These are phyloP conservation scores for Pseudogymnoascus verrucosus DNA, from an alignment of 2,329 filamentous ascomycete genomes.

Conservation along the genomic window DNA sequence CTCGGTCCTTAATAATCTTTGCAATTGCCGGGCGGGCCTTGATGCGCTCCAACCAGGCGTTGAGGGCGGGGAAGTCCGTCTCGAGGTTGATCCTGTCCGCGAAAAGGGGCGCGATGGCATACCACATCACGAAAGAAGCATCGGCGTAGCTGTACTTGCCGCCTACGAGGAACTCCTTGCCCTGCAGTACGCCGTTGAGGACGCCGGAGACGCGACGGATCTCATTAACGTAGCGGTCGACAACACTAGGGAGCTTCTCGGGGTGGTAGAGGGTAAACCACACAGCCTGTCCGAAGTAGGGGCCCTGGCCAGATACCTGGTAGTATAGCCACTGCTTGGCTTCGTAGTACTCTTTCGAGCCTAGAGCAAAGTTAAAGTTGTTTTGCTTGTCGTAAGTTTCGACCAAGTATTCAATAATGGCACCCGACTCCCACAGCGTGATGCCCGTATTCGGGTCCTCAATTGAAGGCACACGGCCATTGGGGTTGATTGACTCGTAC, in stretches of 20 bases:
- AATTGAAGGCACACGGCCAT: constrained; percentile 25
- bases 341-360: constrained; percentile 12
- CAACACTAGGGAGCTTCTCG: constrained; percentile 34
- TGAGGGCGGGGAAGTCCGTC: constrained; percentile 17
- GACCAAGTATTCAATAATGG: constrained; percentile 37
- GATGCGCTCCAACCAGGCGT: constrained; percentile 17
- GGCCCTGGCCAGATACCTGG: constrained; percentile 29
- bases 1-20: constrained; percentile 11
- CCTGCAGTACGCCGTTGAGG: constrained; percentile 32
- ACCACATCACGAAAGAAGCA: constrained; percentile 15
- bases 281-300: constrained; percentile 31
- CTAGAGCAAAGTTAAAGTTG: neutral
- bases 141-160: constrained; percentile 34
- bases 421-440: constrained; percentile 35
- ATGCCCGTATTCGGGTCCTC: constrained; percentile 35
- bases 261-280: constrained; percentile 27
- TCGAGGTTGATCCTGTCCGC: constrained; percentile 15
- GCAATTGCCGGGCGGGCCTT: constrained; percentile 6
- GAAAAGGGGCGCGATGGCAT: constrained; percentile 12
- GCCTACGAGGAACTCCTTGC: constrained; percentile 32
- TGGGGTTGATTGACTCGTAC: constrained; percentile 29
- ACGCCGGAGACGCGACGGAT: constrained; percentile 30
- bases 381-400: constrained; percentile 32
- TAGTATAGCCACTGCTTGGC: constrained; percentile 32
- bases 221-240: constrained; percentile 38